phyloP scores from a whole-genome alignment of 345 rosid genomes.

The Syzygium oleosum region DNA sequence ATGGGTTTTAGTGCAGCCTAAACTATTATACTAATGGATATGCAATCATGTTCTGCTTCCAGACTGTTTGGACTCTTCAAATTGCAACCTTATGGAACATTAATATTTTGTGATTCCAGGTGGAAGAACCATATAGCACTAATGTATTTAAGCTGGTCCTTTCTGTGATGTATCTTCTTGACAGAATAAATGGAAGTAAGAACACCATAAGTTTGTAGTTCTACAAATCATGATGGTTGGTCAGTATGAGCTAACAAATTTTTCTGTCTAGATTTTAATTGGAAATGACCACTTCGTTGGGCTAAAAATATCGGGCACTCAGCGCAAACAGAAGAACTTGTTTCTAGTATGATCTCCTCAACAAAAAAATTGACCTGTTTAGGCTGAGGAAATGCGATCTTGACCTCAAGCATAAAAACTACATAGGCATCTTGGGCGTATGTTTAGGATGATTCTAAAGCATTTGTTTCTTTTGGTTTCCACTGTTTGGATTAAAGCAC shows the following conservation, averaged over 20 bases:
- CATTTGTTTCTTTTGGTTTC: no score
- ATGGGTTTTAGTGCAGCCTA: no score
- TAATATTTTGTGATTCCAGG: neutral
- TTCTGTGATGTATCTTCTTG: neutral
- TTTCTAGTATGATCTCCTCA: neutral
- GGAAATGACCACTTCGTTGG: neutral
- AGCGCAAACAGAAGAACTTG: neutral
- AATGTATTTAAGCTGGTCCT: neutral
- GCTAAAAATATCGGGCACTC: neutral
- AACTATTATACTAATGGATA: neutral
- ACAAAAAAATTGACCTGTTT: neutral
- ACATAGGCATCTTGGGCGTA: neutral
- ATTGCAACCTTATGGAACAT: neutral
- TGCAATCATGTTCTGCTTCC: neutral
- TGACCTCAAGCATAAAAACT: neutral
- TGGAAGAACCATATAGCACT: neutral
- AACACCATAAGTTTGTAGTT: neutral
- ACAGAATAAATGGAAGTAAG: neutral
- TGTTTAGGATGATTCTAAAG: neutral
- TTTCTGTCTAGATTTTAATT: neutral
- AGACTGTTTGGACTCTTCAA: neutral
- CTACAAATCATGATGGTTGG: neutral
- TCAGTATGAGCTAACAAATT: neutral
- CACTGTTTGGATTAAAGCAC: no score
- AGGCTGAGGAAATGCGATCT: neutral